Evolutionary conservation across 768 basidiomycete species (phyloP).

Genomic region (Termitomyces sp.): DNA sequence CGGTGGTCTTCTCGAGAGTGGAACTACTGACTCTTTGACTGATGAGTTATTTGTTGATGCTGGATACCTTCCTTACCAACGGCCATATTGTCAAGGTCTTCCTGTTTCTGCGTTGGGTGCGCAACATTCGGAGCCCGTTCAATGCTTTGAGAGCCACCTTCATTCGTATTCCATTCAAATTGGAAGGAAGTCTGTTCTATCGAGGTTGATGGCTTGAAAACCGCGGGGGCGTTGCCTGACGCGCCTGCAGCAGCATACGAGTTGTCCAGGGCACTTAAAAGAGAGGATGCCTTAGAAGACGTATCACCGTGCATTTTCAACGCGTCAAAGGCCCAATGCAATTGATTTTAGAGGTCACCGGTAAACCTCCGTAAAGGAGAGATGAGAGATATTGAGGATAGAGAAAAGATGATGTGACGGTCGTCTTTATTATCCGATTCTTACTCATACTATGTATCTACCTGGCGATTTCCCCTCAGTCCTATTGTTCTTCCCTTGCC

Average conservation of each 20-base stretch:
- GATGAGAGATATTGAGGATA: not conserved
- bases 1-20: not conserved
- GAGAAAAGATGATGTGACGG: no score
- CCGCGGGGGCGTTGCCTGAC: constrained; percentile 2
- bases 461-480: no score
- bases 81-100: not conserved
- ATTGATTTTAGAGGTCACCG: not conserved
- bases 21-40: not conserved
- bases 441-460: no score
- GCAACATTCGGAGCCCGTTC: not conserved
- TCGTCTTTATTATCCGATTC: no score
- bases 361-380: not conserved
- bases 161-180: not conserved
- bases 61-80: constrained; percentile 1
- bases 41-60: not conserved
- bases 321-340: not conserved
- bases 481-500: no score
- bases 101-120: not conserved
- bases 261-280: constrained; percentile 25
- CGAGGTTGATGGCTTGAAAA: not conserved
- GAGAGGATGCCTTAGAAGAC: constrained; percentile 16
- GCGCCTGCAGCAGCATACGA: constrained; percentile 11
- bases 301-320: constrained; percentile 14
- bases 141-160: not conserved
- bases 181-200: not conserved